phyloP scores from a whole-genome alignment of 495 filamentous ascomycete genomes.

The Penicillium lagena region DNA sequence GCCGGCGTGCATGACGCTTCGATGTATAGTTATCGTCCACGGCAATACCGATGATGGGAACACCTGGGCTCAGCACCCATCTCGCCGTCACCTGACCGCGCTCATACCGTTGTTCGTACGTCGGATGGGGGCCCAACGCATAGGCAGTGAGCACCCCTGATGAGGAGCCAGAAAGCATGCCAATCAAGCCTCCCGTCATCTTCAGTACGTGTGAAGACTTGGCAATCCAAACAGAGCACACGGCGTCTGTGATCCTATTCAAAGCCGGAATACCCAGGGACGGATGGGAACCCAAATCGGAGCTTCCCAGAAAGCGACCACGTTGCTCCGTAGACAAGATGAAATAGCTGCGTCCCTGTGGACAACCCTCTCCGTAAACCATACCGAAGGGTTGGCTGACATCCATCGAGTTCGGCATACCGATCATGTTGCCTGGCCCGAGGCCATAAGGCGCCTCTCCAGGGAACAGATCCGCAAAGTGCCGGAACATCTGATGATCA shows the following conservation, averaged over 20 bases:
- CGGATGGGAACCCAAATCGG: slow-evolving; percentile 39
- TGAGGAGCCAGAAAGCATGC: slow-evolving; percentile 78
- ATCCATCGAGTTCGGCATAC: slow-evolving; percentile 80
- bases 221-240: slow-evolving; percentile 85
- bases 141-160: slow-evolving; percentile 81
- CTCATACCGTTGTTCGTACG: slow-evolving; percentile 57
- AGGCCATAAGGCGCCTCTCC: slow-evolving; percentile 71
- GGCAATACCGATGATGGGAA: slow-evolving; percentile 80
- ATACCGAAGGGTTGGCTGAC: slow-evolving; percentile 79
- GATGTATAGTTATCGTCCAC: slow-evolving; percentile 76
- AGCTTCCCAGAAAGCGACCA: slow-evolving; percentile 63
- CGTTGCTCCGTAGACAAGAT: slow-evolving; percentile 67
- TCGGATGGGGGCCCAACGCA: slow-evolving; percentile 62
- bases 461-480: slow-evolving; percentile 69
- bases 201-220: slow-evolving; percentile 67
- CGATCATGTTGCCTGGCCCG: slow-evolving; percentile 67
- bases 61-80: slow-evolving; percentile 87
- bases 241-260: slow-evolving; percentile 49
- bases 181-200: slow-evolving; percentile 69
- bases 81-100: slow-evolving; percentile 74
- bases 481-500: slow-evolving; percentile 64
- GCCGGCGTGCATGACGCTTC: slow-evolving; percentile 57
- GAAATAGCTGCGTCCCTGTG: slow-evolving; percentile 71
- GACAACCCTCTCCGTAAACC: slow-evolving; percentile 77
- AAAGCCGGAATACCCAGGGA: slow-evolving; percentile 67